phyloP scores from a whole-genome alignment of 148 eudicot species.

The Rhododendron vialii region DNA sequence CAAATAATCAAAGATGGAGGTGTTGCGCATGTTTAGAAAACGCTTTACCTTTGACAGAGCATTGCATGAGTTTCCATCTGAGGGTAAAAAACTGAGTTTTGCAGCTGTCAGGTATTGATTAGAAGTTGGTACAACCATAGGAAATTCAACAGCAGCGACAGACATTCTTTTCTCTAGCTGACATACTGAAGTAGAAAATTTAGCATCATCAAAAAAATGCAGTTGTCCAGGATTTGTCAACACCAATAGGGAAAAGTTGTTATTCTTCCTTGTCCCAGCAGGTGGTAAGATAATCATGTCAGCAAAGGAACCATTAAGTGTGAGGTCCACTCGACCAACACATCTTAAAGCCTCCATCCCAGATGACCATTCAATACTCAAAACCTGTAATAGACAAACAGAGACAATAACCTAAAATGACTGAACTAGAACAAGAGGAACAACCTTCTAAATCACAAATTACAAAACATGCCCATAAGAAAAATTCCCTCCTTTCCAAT shows the following conservation, averaged over 20 bases:
- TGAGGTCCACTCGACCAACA: slow-evolving; percentile 55
- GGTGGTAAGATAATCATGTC: slow-evolving; percentile 57
- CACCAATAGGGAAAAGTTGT: slow-evolving; percentile 53
- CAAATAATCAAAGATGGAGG: not conserved
- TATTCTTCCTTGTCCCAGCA: slow-evolving; percentile 32
- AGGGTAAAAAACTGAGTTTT: slow-evolving; percentile 33
- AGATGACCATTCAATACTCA: slow-evolving; percentile 72
- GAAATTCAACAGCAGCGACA: slow-evolving; percentile 38
- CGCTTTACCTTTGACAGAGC: slow-evolving; percentile 26
- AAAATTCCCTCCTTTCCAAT: not conserved
- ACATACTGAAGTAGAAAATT: slow-evolving; percentile 38
- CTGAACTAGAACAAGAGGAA: not conserved
- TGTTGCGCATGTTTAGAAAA: not conserved
- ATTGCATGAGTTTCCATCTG: slow-evolving; percentile 20
- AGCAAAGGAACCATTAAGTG: slow-evolving; percentile 59
- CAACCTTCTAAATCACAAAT: not conserved
- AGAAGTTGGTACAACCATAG: slow-evolving; percentile 42
- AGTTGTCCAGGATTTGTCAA: slow-evolving; percentile 67
- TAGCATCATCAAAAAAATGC: slow-evolving; percentile 35
- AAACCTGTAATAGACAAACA: slow-evolving; percentile 30
- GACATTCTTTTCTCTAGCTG: slow-evolving; percentile 39
- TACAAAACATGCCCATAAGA: not conserved
- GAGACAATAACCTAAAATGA: not conserved
- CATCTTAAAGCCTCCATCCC: slow-evolving; percentile 57
- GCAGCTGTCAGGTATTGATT: slow-evolving; percentile 56